Base-by-base conservation (phyloP, 2,329 filamentous ascomycete genomes). In the Chaetomiaceae sp. region DNA sequence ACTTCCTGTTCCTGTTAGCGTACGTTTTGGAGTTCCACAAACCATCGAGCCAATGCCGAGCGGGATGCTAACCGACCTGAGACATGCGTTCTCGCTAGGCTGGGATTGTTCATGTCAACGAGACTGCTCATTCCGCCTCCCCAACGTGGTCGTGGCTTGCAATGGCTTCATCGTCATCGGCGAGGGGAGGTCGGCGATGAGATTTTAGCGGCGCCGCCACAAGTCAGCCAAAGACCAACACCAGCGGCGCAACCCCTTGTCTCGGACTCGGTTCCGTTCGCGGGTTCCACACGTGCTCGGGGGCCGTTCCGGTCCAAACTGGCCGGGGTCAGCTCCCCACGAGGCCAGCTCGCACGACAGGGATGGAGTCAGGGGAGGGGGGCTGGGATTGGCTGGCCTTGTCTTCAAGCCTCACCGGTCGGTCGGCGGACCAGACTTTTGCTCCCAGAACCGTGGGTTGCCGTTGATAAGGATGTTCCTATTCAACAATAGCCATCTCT, bases 21-120 rank as follows among this genome's bases (percentile, higher is more conserved):
- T 14, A 27, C 22, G 38, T 42, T 39, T 39, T 23, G 22, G 9
- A 27, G 12, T 40, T 25, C 12, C 20, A 15, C 25, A 27, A 27
- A 9, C 25, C 25, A 27, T 27, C 25, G 25, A 33, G 12, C 27
- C 27, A 33, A 20, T 22, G 29, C 42, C 12, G 42, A 33, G 25
- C 19, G 33, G 44, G 29, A 23, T 33, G 14, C n/a, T 39, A 39
- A 23, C 49, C 49, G 49, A 46, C 34, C 40, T 51, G 23, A 51
- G 49, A 51, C 49, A 51, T 51, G 19, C 49, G 45, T 44, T 2
- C 23, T 17, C 9, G 49, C 42, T 38, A 51, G 15, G 33, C 49
- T 25, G 42, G 19, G 33, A 25, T 25, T 20, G 49, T 39, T 23
- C 17, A 17, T 31, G 20, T 29, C 29, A 23, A n/a, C 17, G 45